phyloP scores from a whole-genome alignment of 2,329 filamentous ascomycete species.

The Fusarium sp. region DNA sequence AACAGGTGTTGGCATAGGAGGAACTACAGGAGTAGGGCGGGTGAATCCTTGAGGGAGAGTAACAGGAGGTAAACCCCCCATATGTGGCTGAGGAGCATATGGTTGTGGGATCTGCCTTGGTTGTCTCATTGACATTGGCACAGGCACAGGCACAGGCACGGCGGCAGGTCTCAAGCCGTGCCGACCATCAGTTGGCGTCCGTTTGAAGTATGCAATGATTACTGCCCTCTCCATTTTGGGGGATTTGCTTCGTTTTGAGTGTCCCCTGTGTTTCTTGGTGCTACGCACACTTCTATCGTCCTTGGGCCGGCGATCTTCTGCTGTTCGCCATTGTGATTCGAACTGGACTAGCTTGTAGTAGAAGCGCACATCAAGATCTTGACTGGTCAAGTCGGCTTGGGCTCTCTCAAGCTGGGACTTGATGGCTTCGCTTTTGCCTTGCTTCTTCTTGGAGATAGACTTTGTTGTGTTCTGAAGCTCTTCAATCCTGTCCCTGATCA shows the following conservation, averaged over 20 bases:
- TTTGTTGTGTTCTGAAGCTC: constrained; percentile 53
- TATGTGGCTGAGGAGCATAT: not conserved
- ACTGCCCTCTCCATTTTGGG: constrained; percentile 55
- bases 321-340: constrained; percentile 54
- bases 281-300: constrained; percentile 39
- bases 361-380: constrained; percentile 56
- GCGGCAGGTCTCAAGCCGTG: constrained; percentile 49
- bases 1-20: not conserved
- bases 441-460: constrained; percentile 56
- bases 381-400: constrained; percentile 50
- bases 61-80: constrained; percentile 11
- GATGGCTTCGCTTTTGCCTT: constrained; percentile 51
- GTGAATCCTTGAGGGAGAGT: not conserved
- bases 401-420: constrained; percentile 59
- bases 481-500: constrained; percentile 54
- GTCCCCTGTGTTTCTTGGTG: constrained; percentile 32
- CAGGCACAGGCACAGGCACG: constrained; percentile 41
- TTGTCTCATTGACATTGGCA: constrained; percentile 32
- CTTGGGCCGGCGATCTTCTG: constrained; percentile 41
- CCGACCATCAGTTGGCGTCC: constrained; percentile 52
- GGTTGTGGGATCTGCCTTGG: constrained; percentile 12
- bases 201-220: constrained; percentile 62
- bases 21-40: not conserved
- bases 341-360: constrained; percentile 60
- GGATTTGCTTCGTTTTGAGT: constrained; percentile 41